phyloP scores from a whole-genome alignment of 352 stramenopile genomes.

The Phytophthora rubi region DNA sequence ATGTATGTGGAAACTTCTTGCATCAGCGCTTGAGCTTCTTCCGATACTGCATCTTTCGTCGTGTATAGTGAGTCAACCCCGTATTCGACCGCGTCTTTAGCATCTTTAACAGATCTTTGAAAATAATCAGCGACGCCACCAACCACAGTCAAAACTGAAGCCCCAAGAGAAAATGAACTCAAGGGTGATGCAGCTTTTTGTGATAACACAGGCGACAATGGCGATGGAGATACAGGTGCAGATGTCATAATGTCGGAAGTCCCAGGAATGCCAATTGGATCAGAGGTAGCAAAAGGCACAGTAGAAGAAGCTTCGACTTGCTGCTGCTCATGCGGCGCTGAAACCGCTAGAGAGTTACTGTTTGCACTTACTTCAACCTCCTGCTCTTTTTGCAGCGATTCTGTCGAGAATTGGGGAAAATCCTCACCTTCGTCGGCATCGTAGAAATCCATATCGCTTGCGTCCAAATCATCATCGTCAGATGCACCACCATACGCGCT shows the following conservation, averaged over 20 bases:
- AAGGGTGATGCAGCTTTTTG: constrained; percentile 41
- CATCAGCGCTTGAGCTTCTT: constrained; percentile 70
- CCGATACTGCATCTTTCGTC: constrained; percentile 66
- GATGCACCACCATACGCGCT: constrained; percentile 47
- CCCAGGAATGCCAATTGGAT: constrained; percentile 20
- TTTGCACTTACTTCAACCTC: not conserved
- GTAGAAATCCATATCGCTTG: constrained; percentile 49
- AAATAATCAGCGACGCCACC: constrained; percentile 74
- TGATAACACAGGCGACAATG: constrained; percentile 22
- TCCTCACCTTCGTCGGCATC: constrained; percentile 35
- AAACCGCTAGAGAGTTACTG: not conserved
- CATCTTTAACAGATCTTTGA: constrained; percentile 75
- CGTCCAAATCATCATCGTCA: constrained; percentile 56
- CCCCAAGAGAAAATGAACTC: constrained; percentile 58
- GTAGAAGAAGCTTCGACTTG: constrained; percentile 2
- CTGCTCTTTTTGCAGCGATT: constrained; percentile 11
- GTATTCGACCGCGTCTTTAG: constrained; percentile 77
- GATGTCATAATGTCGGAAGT: not conserved
- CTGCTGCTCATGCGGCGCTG: not conserved
- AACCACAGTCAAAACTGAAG: constrained; percentile 68
- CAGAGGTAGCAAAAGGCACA: not conserved
- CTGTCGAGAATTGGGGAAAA: constrained; percentile 4
- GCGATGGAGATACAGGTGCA: constrained; percentile 17
- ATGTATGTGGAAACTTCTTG: constrained; percentile 68
- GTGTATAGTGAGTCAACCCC: constrained; percentile 78